Base-by-base conservation (phyloP, 1,139 yeast genomes). In the Candida tropicalis region DNA sequence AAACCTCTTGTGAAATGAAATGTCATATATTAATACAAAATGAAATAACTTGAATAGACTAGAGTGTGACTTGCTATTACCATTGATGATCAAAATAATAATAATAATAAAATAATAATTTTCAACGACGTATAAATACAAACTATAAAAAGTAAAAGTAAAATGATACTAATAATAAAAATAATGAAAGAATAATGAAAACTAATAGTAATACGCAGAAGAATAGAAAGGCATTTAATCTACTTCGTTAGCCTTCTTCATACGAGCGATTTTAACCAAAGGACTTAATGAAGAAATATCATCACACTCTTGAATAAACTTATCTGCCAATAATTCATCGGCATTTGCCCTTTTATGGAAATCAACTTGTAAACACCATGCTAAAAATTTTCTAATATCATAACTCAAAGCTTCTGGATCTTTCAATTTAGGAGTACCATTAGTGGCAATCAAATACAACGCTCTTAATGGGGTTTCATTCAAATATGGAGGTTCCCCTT, bases 401-500 rank as follows among this genome's bases (percentile, higher is more conserved):
- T 77, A 70, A 50, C 93, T 81, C 45, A 93, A 70, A 5, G 86
- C 79, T 48, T 87, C 96, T 2, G 96, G 93, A 55, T 93, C 97
- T 64, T 89, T 88, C 60, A 93, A 75, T 55, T 81, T 81, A 2
- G 99, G 99, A 3, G 97, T 93, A 31, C 99, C 99, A 59, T 89
- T 93, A 1, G 97, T 90, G 2, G 97, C 95, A 64, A 93, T 93
- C 65, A 93, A 72, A 62, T 90, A 93, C 44, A 93, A 73, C 0
- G 99, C 99, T 62, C 88, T 71, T 57, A 93, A 75, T 11, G 99
- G 99, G 11, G 97, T 87, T 62, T 93, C 99, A 57, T 91, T 90
- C 63, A 93, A 73, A 62, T 93, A 93, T 10, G 99, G 99, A 5
- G 99, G 99, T 66, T 93, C 99, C 26, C 99, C 98, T 66, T 93